phyloP scores from a whole-genome alignment of 2,329 filamentous ascomycete genomes.

The Venturia nashicola region DNA sequence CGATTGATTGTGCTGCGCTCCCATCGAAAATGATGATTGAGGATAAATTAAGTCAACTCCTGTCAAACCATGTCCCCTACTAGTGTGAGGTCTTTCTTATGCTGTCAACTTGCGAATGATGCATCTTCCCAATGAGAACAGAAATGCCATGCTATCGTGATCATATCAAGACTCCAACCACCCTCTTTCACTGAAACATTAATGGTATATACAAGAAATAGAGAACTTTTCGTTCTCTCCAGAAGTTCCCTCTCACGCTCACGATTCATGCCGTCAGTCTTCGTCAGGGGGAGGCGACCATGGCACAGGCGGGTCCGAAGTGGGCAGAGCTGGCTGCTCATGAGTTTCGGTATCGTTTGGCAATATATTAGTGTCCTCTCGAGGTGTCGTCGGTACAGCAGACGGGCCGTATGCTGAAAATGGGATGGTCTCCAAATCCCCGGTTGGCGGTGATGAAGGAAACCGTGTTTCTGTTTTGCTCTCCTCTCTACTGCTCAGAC shows the following conservation, averaged over 20 bases:
- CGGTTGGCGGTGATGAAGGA: not conserved
- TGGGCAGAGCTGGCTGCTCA: not conserved
- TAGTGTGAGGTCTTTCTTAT: too few relatives aligned
- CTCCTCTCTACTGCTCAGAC: constrained; percentile 24
- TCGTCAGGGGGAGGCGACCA: not conserved
- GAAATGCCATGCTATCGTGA: not conserved
- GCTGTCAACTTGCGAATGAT: not conserved
- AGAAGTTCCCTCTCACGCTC: not conserved
- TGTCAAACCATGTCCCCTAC: too few relatives aligned
- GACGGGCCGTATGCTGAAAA: constrained; percentile 1
- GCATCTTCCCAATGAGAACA: not conserved
- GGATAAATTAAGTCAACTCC: too few relatives aligned
- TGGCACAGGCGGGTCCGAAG: not conserved
- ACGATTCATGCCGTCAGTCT: not conserved
- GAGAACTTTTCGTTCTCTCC: not conserved
- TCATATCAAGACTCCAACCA: not conserved
- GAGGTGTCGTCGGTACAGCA: not conserved
- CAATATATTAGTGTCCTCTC: not conserved
- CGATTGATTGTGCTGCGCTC: too few relatives aligned
- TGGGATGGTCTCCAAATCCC: not conserved
- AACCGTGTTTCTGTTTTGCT: not conserved
- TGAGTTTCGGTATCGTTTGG: not conserved
- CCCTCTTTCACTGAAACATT: not conserved
- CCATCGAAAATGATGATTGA: too few relatives aligned
- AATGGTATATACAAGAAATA: constrained; percentile 3